Conservation (phyloP, 2,329 filamentous ascomycete species). For the Hypomyces rosellus region DNA sequence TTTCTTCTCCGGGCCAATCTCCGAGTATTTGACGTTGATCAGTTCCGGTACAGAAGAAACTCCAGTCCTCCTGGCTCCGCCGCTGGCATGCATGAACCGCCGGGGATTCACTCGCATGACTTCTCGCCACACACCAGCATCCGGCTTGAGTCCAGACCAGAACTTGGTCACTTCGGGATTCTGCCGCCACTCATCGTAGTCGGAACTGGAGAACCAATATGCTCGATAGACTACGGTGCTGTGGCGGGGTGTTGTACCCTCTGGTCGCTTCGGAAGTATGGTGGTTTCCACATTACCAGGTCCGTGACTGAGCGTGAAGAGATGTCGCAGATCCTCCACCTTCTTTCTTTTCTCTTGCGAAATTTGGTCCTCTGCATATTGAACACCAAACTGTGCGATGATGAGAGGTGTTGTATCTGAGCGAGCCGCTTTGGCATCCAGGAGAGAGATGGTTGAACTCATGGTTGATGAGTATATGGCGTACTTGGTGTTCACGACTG, state of each 20-base stretch:
- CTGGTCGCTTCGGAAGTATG: not conserved
- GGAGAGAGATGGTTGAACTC: too few relatives aligned
- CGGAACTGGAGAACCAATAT: not conserved
- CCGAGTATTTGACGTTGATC: not conserved
- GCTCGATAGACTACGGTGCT: not conserved
- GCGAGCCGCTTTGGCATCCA: too few relatives aligned
- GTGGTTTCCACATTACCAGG: too few relatives aligned
- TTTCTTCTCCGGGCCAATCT: not conserved
- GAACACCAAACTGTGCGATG: too few relatives aligned
- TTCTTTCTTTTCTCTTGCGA: too few relatives aligned
- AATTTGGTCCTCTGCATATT: too few relatives aligned
- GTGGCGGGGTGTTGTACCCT: not conserved
- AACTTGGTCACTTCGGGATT: not conserved
- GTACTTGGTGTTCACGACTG: too few relatives aligned
- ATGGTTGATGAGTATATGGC: too few relatives aligned
- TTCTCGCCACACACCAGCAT: conserved; percentile 1
- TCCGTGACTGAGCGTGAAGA: too few relatives aligned
- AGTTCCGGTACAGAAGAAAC: not conserved
- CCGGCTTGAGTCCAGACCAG: not conserved
- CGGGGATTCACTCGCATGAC: not conserved
- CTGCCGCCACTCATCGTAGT: not conserved
- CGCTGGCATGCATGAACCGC: not conserved
- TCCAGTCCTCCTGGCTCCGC: not conserved
- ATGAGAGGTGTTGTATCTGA: too few relatives aligned
- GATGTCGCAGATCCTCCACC: too few relatives aligned